Evolutionary conservation across 768 basidiomycete species (phyloP).

Genomic region (Rhodosporidiobolus odoratus): DNA sequence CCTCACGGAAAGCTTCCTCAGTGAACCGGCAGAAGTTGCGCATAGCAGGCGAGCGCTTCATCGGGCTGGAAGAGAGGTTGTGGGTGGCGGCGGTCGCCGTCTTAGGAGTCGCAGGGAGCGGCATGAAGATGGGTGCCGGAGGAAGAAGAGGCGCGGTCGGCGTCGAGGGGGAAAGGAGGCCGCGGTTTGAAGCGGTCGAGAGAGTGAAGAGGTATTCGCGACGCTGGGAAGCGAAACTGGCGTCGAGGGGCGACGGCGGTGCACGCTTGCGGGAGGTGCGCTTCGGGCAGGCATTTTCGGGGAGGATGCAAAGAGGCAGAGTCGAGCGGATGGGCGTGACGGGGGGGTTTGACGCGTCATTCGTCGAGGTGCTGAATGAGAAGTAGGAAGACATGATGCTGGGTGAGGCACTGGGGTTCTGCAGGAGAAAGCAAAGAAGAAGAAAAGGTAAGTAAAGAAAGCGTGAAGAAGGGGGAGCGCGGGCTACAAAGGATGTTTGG

Average conservation of each 20-base stretch:
- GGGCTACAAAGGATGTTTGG: neutral
- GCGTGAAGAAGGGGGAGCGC: neutral
- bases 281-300: constrained; percentile 5
- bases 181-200: constrained; percentile 5
- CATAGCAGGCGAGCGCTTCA: constrained; percentile 29
- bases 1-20: constrained; percentile 13
- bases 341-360: neutral
- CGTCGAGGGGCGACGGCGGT: constrained; percentile 2
- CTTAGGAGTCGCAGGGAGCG: constrained; percentile 13
- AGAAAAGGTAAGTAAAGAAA: neutral
- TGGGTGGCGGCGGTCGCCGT: neutral
- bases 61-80: constrained; percentile 15
- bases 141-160: constrained; percentile 26
- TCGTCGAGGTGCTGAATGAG: neutral
- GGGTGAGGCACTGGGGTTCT: neutral
- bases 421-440: neutral
- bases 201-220: constrained; percentile 21
- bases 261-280: constrained; percentile 25
- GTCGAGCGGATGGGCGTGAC: constrained; percentile 17
- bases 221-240: neutral
- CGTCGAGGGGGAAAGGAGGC: constrained; percentile 11
- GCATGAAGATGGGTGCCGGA: constrained; percentile 26
- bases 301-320: constrained; percentile 1
- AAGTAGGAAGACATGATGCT: neutral
- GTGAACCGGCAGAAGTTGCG: constrained; percentile 23